phyloP scores from a whole-genome alignment of 441 rosid species.

The Gossypium davidsonii region DNA sequence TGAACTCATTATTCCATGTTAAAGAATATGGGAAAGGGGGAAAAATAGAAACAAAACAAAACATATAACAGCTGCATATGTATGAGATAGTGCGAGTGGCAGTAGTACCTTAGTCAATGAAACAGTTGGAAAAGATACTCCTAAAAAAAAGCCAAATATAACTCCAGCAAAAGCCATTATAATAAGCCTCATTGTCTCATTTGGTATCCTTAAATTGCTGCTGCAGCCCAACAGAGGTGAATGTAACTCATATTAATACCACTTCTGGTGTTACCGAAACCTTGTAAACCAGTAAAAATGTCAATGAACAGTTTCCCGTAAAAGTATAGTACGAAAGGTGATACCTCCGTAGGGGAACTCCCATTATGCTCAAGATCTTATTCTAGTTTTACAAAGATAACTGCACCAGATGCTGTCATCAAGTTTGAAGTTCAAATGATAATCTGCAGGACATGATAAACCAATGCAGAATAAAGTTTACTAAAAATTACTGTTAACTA shows the following conservation, averaged over 20 bases:
- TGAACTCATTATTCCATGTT: neutral
- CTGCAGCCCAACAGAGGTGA: conserved; percentile 29
- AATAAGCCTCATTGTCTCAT: conserved; percentile 75
- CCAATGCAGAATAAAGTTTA: neutral
- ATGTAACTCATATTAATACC: conserved; percentile 5
- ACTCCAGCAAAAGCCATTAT: conserved; percentile 59
- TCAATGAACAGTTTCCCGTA: neutral
- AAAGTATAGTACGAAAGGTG: conserved; percentile 1
- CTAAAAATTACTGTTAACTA: neutral
- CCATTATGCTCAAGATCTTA: conserved; percentile 29
- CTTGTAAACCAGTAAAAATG: neutral
- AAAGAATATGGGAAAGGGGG: neutral
- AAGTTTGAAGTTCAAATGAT: conserved; percentile 17
- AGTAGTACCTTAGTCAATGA: conserved; percentile 66
- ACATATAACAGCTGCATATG: neutral
- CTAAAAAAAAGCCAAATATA: conserved; percentile 77
- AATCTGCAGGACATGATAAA: conserved; percentile 5
- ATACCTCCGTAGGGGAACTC: conserved; percentile 33
- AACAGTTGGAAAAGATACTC: conserved; percentile 69
- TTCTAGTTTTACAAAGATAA: conserved; percentile 10
- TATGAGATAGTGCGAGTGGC: neutral
- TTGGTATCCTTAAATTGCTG: conserved; percentile 49
- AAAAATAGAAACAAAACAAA: neutral
- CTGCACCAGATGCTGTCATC: conserved; percentile 21
- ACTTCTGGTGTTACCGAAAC: neutral